phyloP scores from a whole-genome alignment of 495 filamentous ascomycete genomes.

The Aspergillus haitiensis region DNA sequence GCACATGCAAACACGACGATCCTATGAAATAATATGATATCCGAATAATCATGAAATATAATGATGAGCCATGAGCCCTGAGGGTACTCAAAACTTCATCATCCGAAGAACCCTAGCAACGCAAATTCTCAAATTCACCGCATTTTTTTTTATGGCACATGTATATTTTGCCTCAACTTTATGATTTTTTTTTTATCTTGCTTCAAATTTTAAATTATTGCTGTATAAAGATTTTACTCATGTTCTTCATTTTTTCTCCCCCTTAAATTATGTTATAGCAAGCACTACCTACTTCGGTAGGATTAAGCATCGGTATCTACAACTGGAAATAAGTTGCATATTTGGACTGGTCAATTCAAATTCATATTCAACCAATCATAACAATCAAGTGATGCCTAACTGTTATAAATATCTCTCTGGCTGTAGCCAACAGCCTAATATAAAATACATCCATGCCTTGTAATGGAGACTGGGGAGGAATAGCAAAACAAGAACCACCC shows the following conservation, averaged over 20 bases:
- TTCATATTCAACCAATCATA: too few species aligned
- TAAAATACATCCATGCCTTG: too few species aligned
- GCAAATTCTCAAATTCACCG: not conserved
- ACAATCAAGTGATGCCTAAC: too few species aligned
- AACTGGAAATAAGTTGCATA: too few species aligned
- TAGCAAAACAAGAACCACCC: too few species aligned
- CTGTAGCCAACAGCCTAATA: too few species aligned
- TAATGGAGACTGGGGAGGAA: too few species aligned
- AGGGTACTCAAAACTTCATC: constrained; percentile 5
- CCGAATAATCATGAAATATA: constrained; percentile 15
- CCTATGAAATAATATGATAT: constrained; percentile 18
- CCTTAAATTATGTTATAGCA: too few species aligned
- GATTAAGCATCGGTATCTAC: too few species aligned
- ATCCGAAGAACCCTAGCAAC: not conserved
- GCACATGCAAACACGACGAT: constrained; percentile 1
- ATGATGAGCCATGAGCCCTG: constrained; percentile 4
- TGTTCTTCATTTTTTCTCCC: not conserved
- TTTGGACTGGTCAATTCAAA: too few species aligned
- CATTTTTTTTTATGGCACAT: not conserved
- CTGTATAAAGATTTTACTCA: constrained; percentile 1
- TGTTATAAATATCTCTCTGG: too few species aligned
- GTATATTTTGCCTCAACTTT: not conserved
- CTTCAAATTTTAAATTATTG: not conserved
- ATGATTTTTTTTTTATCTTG: constrained; percentile 3
- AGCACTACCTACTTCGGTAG: too few species aligned